These are phyloP conservation scores for Massariosphaeria phaeospora DNA, from an alignment of 495 filamentous ascomycete genomes.

Conservation along the genomic window DNA sequence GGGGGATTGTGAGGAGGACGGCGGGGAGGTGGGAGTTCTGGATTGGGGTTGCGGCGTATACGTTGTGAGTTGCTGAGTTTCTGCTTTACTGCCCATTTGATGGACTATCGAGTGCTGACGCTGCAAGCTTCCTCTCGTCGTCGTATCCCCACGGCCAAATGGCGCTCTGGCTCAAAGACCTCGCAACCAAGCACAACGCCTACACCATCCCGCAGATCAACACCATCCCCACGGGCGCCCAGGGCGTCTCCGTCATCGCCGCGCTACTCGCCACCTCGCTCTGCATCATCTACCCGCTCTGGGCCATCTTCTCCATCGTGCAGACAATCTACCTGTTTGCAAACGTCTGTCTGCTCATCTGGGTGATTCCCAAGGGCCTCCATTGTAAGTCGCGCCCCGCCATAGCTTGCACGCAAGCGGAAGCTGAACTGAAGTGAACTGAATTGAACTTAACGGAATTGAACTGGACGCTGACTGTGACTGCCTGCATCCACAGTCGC, in stretches of 20 bases:
- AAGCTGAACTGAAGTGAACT: too few species aligned
- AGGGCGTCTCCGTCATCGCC: constrained; percentile 19
- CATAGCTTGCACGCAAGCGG: too few species aligned
- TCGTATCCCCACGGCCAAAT: constrained; percentile 23
- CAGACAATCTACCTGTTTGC: constrained; percentile 12
- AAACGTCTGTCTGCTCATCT: constrained; percentile 12
- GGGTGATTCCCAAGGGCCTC: constrained; percentile 11
- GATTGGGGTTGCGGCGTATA: constrained; percentile 14
- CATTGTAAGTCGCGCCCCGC: constrained; percentile 5
- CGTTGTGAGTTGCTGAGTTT: constrained; percentile 1
- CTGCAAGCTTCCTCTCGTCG: constrained; percentile 11
- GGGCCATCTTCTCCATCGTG: constrained; percentile 17
- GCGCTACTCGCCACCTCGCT: constrained; percentile 19
- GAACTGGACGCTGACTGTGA: not conserved
- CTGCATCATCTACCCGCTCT: constrained; percentile 22
- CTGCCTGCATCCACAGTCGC: constrained; percentile 3
- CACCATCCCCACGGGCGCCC: constrained; percentile 22
- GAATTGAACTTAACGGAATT: too few species aligned
- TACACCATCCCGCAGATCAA: constrained; percentile 22
- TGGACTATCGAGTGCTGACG: not conserved
- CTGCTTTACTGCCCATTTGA: too few species aligned
- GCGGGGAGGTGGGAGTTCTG: constrained; percentile 21
- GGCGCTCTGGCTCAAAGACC: constrained; percentile 21
- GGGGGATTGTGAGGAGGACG: constrained; percentile 11
- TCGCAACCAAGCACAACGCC: constrained; percentile 7